A percentile compares a stretch with the other conserved stretches of the same genome.
These are phyloP conservation scores for Pulveroboletus frians DNA, from an alignment of 768 basidiomycete genomes.

Conservation along the genomic window DNA sequence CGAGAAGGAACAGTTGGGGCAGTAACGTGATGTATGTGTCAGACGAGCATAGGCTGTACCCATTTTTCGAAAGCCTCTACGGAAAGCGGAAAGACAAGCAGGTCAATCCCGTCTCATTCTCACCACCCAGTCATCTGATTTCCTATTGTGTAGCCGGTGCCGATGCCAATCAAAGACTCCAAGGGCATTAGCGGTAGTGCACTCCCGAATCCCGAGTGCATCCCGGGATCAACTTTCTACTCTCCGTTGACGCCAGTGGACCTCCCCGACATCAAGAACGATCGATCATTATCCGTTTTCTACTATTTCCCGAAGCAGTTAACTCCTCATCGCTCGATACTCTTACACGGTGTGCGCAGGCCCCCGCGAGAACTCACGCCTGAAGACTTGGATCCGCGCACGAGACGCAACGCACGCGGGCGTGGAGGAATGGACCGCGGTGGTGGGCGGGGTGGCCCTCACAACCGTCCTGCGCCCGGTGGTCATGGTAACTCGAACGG, in stretches of 20 bases:
- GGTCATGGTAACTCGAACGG: constrained; percentile 16
- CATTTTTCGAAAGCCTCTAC: constrained; percentile 83
- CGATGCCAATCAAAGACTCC: constrained; percentile 63
- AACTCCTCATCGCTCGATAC: constrained; percentile 75
- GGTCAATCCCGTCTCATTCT: constrained; percentile 40
- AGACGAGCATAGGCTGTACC: constrained; percentile 81
- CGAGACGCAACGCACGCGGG: constrained; percentile 48
- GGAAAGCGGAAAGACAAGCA: constrained; percentile 78
- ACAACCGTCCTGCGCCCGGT: constrained; percentile 9
- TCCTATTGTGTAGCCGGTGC: constrained; percentile 53
- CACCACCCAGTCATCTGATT: constrained; percentile 11
- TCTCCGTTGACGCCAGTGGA: constrained; percentile 58
- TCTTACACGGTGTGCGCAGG: constrained; percentile 68
- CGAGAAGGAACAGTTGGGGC: constrained; percentile 80
- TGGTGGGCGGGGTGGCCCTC: constrained; percentile 30
- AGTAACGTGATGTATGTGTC: constrained; percentile 77
- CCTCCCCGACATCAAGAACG: constrained; percentile 78
- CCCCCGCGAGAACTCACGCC: constrained; percentile 56
- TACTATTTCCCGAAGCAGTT: constrained; percentile 89
- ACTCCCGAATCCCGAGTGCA: constrained; percentile 78
- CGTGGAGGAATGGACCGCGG: constrained; percentile 37
- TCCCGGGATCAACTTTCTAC: constrained; percentile 89
- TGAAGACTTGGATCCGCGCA: constrained; percentile 64
- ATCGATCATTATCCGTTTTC: constrained; percentile 79
- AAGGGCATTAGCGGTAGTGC: constrained; percentile 78